Evolutionary conservation across 2,329 filamentous ascomycete genomes (phyloP).

Genomic region (Anthostomella pinea): DNA sequence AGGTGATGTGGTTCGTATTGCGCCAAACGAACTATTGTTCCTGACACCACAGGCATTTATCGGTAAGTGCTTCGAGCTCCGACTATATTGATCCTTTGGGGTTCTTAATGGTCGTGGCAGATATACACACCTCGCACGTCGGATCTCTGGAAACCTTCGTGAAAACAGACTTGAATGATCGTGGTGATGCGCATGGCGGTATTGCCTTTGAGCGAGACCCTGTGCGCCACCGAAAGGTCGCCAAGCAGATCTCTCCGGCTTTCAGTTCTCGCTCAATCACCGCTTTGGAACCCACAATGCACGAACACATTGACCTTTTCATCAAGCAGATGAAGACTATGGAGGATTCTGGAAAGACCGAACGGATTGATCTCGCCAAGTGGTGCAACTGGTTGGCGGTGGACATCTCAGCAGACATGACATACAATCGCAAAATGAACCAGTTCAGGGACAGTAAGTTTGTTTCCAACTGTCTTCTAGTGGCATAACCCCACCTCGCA

Average conservation of each 20-base stretch:
- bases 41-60: slow-evolving; percentile 3
- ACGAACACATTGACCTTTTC: slow-evolving; percentile 22
- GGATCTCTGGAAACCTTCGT: slow-evolving; percentile 3
- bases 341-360: neutral
- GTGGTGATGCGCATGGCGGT: slow-evolving; percentile 1
- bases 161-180: slow-evolving; percentile 1
- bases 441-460: slow-evolving; percentile 14
- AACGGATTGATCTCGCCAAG: slow-evolving; percentile 9
- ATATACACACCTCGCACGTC: slow-evolving; percentile 2
- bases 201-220: slow-evolving; percentile 6
- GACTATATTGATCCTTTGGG: neutral
- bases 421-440: slow-evolving; percentile 21
- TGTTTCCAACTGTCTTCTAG: neutral
- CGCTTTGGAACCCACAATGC: slow-evolving; percentile 21
- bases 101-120: neutral
- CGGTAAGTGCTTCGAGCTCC: slow-evolving; percentile 3
- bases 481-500: too few species aligned
- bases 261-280: slow-evolving; percentile 2
- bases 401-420: slow-evolving; percentile 24
- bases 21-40: slow-evolving; percentile 7
- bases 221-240: slow-evolving; percentile 1
- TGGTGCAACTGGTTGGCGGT: slow-evolving; percentile 24
- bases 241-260: slow-evolving; percentile 5
- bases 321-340: slow-evolving; percentile 21
- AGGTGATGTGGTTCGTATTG: slow-evolving; percentile 11